Percentiles rank a stretch among this genome's conserved stretches.
Evolutionary conservation across 106 monocot species (phyloP).

Genomic region (Apostasia shenzhenica): DNA sequence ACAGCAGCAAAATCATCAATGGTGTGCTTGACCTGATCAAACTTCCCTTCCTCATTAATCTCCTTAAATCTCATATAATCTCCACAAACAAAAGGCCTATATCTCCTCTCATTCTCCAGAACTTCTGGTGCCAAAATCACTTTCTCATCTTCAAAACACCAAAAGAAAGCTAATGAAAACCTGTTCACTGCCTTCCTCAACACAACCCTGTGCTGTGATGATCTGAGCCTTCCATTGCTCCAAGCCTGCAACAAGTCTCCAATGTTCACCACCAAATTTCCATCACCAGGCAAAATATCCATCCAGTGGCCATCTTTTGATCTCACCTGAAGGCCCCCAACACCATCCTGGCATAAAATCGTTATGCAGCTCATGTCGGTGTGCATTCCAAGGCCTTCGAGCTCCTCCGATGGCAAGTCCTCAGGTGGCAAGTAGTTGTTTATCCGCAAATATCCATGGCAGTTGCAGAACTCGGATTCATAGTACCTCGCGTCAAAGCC

Average conservation of each 20-base stretch:
- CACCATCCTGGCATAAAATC: constrained; percentile 38
- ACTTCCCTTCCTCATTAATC: constrained; percentile 32
- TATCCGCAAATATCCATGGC: constrained; percentile 48
- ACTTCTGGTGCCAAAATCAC: constrained; percentile 29
- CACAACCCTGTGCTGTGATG: constrained; percentile 35
- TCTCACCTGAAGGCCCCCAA: constrained; percentile 41
- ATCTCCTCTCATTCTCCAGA: constrained; percentile 19
- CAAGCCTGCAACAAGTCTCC: constrained; percentile 54
- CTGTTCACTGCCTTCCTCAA: constrained; percentile 10
- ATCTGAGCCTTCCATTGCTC: constrained; percentile 42
- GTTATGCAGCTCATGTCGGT: constrained; percentile 64
- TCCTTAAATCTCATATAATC: constrained; percentile 45
- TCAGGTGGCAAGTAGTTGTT: constrained; percentile 28
- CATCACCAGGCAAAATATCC: constrained; percentile 23
- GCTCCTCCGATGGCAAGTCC: neutral
- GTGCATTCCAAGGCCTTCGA: constrained; percentile 57
- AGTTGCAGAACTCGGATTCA: constrained; percentile 32
- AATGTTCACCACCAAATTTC: constrained; percentile 34
- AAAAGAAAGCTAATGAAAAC: constrained; percentile 40
- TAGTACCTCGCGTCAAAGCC: constrained; percentile 20
- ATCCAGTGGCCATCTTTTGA: constrained; percentile 30
- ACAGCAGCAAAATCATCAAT: constrained; percentile 29
- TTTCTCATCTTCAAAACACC: constrained; percentile 55
- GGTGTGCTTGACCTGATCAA: constrained; percentile 36
- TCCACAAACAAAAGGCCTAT: constrained; percentile 30